Evolutionary conservation across 2,329 filamentous ascomycete genomes (phyloP).

Genomic region (Diaporthe humulicola): DNA sequence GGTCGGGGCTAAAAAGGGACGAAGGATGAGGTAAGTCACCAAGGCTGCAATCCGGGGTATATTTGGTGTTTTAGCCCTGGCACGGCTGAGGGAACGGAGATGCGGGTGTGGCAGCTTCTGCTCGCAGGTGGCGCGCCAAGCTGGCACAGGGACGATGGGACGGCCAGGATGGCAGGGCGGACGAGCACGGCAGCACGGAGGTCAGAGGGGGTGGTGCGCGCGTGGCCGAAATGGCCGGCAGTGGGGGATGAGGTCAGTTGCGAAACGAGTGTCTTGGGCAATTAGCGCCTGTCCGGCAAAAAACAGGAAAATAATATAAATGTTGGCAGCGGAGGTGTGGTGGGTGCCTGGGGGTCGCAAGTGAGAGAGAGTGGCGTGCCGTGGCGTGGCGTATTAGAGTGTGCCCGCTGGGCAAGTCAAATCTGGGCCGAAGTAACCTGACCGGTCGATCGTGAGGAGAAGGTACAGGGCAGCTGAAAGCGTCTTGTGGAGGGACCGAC

Average conservation of each 20-base stretch:
- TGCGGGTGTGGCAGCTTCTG: constrained; percentile 21
- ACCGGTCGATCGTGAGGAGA: constrained; percentile 28
- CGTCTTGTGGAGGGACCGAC: not conserved
- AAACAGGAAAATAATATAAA: constrained; percentile 25
- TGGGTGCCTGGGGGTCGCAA: constrained; percentile 19
- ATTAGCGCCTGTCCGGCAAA: constrained; percentile 33
- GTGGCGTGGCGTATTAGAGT: constrained; percentile 29
- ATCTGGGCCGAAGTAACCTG: constrained; percentile 26
- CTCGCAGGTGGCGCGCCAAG: constrained; percentile 19
- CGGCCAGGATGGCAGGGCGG: constrained; percentile 21
- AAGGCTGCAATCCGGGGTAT: constrained; percentile 13
- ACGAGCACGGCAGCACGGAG: not conserved
- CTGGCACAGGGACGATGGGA: constrained; percentile 24
- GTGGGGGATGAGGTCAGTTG: constrained; percentile 30
- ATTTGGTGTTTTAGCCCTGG: constrained; percentile 23
- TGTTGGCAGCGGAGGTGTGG: constrained; percentile 27
- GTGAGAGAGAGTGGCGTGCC: constrained; percentile 29
- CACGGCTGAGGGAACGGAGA: constrained; percentile 23
- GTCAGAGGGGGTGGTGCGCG: constrained; percentile 11
- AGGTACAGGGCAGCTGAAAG: constrained; percentile 12
- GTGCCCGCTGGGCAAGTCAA: constrained; percentile 5
- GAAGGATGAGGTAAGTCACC: constrained; percentile 21
- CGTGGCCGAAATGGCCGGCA: constrained; percentile 33
- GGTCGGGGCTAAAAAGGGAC: not conserved
- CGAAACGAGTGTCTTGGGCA: constrained; percentile 37